A percentile compares a stretch with the other conserved stretches of the same genome.
phyloP scores from a whole-genome alignment of 179 eudicot species.

The Heliamphora pulchella region DNA sequence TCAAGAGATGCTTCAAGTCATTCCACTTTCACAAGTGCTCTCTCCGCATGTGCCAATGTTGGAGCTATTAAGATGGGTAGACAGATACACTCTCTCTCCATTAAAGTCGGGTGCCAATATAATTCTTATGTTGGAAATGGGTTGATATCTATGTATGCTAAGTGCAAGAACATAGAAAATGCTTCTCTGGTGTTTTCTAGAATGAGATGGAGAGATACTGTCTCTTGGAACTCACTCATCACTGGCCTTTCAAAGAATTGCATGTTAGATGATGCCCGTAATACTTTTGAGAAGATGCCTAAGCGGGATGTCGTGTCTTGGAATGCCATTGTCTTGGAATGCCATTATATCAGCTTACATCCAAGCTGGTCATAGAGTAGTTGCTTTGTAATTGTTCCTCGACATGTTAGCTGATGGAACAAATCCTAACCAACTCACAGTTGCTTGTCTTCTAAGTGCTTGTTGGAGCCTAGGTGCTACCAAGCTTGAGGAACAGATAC shows the following conservation, averaged over 20 bases:
- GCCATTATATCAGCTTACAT: conserved; percentile 38
- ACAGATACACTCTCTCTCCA: conserved; percentile 39
- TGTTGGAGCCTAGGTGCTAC: conserved; percentile 30
- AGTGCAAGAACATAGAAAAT: conserved; percentile 38
- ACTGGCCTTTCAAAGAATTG: conserved; percentile 30
- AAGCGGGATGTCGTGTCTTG: conserved; percentile 41
- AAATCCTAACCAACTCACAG: conserved; percentile 33
- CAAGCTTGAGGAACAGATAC: conserved; percentile 44
- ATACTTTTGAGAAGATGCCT: conserved; percentile 42
- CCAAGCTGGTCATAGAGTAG: conserved; percentile 28
- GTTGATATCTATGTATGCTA: conserved; percentile 46
- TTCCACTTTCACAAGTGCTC: conserved; percentile 38
- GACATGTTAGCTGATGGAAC: conserved; percentile 30
- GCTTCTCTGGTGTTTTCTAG: conserved; percentile 36
- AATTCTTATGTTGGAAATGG: conserved; percentile 33
- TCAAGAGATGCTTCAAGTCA: conserved; percentile 35
- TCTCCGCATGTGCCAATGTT: conserved; percentile 35
- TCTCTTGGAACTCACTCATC: conserved; percentile 41
- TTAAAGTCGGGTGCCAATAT: conserved; percentile 28
- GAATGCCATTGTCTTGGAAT: conserved; percentile 45
- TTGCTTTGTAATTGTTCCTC: conserved; percentile 33
- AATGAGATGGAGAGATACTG: conserved; percentile 33
- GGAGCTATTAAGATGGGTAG: conserved; percentile 36
- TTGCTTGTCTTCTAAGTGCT: conserved; percentile 33
- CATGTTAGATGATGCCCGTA: conserved; percentile 32